Conservation (phyloP, 2,329 filamentous ascomycete genomes). For the Colletotrichum destructivum region DNA sequence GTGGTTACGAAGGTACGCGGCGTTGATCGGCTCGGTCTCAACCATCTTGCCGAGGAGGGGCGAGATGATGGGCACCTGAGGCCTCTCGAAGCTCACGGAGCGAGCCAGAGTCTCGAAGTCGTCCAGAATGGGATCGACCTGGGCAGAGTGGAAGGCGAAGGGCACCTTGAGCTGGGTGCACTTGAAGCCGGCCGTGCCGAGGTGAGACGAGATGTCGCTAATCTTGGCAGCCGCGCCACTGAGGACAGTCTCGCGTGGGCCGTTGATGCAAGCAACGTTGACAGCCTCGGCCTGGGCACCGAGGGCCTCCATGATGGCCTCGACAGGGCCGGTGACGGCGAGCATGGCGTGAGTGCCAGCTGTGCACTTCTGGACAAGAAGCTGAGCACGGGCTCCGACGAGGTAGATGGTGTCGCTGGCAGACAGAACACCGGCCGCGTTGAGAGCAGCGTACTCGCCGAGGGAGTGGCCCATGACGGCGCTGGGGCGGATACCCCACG, state of each 20-base stretch:
- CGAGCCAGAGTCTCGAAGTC: slow-evolving; percentile 67
- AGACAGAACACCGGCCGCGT: slow-evolving; percentile 79
- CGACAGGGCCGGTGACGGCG: slow-evolving; percentile 62
- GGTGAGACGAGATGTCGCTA: slow-evolving; percentile 58
- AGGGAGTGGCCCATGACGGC: slow-evolving; percentile 75
- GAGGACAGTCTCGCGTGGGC: slow-evolving; percentile 82
- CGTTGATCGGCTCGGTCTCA: slow-evolving; percentile 63
- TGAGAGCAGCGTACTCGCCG: slow-evolving; percentile 81
- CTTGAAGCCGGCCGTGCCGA: slow-evolving; percentile 55
- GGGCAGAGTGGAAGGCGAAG: slow-evolving; percentile 69
- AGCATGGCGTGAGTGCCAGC: slow-evolving; percentile 75
- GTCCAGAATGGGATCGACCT: slow-evolving; percentile 69
- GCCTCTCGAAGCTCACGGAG: slow-evolving; percentile 57
- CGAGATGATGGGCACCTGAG: slow-evolving; percentile 75
- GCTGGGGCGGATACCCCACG: slow-evolving; percentile 69
- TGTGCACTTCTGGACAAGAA: slow-evolving; percentile 76
- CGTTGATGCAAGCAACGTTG: slow-evolving; percentile 81
- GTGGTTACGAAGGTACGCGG: slow-evolving; percentile 72
- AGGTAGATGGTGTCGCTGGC: slow-evolving; percentile 80
- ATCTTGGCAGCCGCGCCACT: slow-evolving; percentile 61
- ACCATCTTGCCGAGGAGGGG: slow-evolving; percentile 72
- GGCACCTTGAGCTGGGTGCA: slow-evolving; percentile 64
- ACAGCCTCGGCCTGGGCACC: slow-evolving; percentile 56
- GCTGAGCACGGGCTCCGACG: slow-evolving; percentile 76
- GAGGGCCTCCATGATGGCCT: slow-evolving; percentile 68